These are phyloP conservation scores for Drosera capensis DNA, from an alignment of 148 eudicot genomes.

Conservation along the genomic window DNA sequence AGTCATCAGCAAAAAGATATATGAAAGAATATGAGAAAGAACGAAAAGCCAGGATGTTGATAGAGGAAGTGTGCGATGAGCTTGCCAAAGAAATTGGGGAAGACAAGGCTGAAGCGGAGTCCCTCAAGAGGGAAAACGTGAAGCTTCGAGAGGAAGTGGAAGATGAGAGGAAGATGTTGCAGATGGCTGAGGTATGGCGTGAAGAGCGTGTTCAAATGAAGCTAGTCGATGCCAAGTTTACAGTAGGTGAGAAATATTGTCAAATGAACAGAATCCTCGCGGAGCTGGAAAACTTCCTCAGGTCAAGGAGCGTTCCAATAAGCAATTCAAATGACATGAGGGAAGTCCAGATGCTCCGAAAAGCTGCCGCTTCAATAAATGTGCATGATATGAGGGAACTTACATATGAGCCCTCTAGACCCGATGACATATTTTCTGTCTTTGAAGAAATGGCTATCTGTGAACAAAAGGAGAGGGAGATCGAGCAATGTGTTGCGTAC, in stretches of 20 bases:
- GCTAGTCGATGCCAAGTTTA: slow-evolving; percentile 41
- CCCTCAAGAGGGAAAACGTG: slow-evolving; percentile 30
- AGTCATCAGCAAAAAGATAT: slow-evolving; percentile 19
- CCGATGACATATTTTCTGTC: not conserved
- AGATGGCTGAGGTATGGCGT: slow-evolving; percentile 57
- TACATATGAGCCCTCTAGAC: not conserved
- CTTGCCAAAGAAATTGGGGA: slow-evolving; percentile 47
- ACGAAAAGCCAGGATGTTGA: slow-evolving; percentile 29
- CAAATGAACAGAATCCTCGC: not conserved
- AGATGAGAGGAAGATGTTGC: slow-evolving; percentile 52
- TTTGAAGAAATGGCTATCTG: not conserved
- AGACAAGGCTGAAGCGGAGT: slow-evolving; percentile 43
- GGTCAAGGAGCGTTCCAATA: not conserved
- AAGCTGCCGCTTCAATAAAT: not conserved
- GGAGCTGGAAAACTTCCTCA: not conserved
- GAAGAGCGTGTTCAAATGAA: slow-evolving; percentile 66
- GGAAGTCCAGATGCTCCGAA: not conserved
- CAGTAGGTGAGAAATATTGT: slow-evolving; percentile 29
- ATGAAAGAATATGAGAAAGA: slow-evolving; percentile 37
- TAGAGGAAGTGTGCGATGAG: slow-evolving; percentile 52
- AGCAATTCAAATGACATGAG: not conserved
- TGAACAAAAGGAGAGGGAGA: not conserved
- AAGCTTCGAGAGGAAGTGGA: slow-evolving; percentile 40
- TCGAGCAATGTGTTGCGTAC: not conserved
- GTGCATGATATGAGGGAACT: not conserved